phyloP scores from a whole-genome alignment of 2,329 filamentous ascomycete genomes.

The Diaporthe australafricana region DNA sequence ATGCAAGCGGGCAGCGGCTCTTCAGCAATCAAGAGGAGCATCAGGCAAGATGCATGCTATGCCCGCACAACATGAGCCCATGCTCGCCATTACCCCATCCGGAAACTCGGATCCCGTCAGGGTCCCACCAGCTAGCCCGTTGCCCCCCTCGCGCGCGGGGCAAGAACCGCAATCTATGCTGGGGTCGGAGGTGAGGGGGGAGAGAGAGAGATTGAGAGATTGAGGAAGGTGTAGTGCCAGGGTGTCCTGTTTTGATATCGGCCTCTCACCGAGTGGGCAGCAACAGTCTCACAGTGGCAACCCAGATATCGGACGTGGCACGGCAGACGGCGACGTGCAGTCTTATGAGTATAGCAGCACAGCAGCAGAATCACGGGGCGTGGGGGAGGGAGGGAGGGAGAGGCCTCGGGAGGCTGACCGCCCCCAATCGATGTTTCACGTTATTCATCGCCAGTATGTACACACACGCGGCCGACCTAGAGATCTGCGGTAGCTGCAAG shows the following conservation, averaged over 20 bases:
- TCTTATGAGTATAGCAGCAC: background rate
- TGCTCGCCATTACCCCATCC: conserved; percentile 3
- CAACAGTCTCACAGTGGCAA: background rate
- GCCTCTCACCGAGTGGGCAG: conserved; percentile 13
- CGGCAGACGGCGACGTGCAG: conserved; percentile 21
- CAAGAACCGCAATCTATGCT: background rate
- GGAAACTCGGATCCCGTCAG: conserved; percentile 19
- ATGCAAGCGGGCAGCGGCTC: background rate
- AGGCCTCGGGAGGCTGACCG: background rate
- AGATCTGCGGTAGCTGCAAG: conserved; percentile 5
- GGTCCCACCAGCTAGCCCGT: background rate
- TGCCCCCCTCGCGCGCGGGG: background rate
- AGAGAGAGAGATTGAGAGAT: background rate
- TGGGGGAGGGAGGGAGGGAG: background rate
- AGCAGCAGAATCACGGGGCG: background rate
- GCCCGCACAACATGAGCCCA: background rate
- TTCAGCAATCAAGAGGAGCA: no score
- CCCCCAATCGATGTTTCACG: background rate
- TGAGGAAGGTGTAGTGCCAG: no score
- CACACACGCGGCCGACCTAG: background rate
- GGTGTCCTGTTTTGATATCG: conserved; percentile 7
- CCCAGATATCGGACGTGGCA: conserved; percentile 10
- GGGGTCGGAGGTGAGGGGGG: background rate
- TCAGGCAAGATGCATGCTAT: conserved; percentile 15
- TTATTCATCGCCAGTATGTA: background rate